Conservation (phyloP, 257 asterid genomes). For the Ballota nigra region DNA sequence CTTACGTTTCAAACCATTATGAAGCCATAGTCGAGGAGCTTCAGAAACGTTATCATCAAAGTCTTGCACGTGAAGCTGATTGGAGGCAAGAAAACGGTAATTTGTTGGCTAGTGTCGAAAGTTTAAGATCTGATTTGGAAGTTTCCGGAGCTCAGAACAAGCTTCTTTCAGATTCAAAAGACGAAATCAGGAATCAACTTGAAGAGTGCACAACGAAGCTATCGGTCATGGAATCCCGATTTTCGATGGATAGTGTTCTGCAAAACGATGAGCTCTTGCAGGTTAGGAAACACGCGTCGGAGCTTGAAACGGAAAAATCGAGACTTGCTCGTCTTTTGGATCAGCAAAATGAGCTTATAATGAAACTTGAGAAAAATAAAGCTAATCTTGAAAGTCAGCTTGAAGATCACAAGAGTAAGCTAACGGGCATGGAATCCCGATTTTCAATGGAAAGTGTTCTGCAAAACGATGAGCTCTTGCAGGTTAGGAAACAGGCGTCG, state of each 20-base stretch:
- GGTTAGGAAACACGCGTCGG: constrained; percentile 45
- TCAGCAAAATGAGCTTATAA: constrained; percentile 45
- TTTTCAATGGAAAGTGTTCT: not conserved
- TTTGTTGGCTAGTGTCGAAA: constrained; percentile 36
- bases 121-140: constrained; percentile 55
- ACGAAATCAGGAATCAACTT: constrained; percentile 32
- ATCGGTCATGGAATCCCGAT: constrained; percentile 31
- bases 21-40: constrained; percentile 30
- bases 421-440: constrained; percentile 34
- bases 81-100: constrained; percentile 44
- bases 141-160: constrained; percentile 44
- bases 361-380: constrained; percentile 40
- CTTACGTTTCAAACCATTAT: constrained; percentile 44
- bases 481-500: constrained; percentile 43
- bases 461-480: constrained; percentile 54
- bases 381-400: constrained; percentile 51
- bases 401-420: constrained; percentile 44
- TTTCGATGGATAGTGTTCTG: constrained; percentile 2
- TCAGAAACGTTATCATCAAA: not conserved
- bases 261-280: constrained; percentile 52
- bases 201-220: constrained; percentile 46
- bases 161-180: constrained; percentile 55
- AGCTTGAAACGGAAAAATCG: constrained; percentile 62
- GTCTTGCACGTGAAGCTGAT: constrained; percentile 44
- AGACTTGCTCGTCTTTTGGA: constrained; percentile 45